Conservation (phyloP, 257 asterid species). For the Cruciata laevipes region DNA sequence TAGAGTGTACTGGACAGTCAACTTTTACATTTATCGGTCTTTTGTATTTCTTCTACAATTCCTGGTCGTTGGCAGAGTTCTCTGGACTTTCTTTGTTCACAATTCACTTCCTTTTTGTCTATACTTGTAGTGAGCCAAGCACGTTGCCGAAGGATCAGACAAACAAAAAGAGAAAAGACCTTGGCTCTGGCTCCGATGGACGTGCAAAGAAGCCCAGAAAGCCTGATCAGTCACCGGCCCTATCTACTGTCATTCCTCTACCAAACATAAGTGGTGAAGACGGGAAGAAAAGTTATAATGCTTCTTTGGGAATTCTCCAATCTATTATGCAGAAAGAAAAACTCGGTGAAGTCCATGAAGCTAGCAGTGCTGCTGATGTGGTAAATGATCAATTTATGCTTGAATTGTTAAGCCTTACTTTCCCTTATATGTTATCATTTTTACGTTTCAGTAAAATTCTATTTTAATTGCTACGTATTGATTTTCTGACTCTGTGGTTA, state of each 20-base stretch:
- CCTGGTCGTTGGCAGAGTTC: not conserved
- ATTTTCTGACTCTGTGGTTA: slow-evolving; percentile 13
- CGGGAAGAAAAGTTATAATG: slow-evolving; percentile 33
- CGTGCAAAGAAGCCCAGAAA: slow-evolving; percentile 57
- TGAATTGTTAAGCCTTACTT: not conserved
- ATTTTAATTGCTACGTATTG: not conserved
- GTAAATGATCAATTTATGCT: not conserved
- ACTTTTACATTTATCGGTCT: slow-evolving; percentile 5
- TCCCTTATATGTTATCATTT: not conserved
- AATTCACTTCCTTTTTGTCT: not conserved
- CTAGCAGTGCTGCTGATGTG: slow-evolving; percentile 43
- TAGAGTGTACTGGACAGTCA: not conserved
- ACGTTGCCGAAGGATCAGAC: slow-evolving; percentile 48
- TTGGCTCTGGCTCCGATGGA: slow-evolving; percentile 40
- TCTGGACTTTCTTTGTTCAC: slow-evolving; percentile 4
- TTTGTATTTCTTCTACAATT: not conserved
- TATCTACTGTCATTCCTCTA: slow-evolving; percentile 30
- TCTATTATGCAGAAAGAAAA: slow-evolving; percentile 40
- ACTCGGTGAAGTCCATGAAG: slow-evolving; percentile 48
- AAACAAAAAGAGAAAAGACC: slow-evolving; percentile 72
- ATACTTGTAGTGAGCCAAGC: slow-evolving; percentile 59
- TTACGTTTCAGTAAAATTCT: not conserved
- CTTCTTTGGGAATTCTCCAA: slow-evolving; percentile 28
- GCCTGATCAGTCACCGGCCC: slow-evolving; percentile 36
- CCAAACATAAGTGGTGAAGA: slow-evolving; percentile 31